Percentiles rank a stretch among this genome's conserved stretches.
Evolutionary conservation across 108 stramenopile genomes (phyloP).

Genomic region (Craspedostauros australis): DNA sequence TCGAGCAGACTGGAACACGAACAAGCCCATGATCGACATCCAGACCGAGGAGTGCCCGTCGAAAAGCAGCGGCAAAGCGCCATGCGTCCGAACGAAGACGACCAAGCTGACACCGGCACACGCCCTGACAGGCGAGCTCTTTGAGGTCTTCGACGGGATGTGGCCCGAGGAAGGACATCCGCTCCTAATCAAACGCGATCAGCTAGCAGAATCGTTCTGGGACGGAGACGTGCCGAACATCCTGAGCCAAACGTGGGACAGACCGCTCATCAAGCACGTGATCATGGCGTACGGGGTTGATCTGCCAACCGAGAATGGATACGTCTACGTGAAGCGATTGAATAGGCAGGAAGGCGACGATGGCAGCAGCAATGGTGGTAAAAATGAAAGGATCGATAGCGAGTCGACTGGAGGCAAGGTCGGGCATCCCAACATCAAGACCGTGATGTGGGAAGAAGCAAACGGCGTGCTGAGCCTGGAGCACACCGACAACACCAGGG

Average conservation of each 20-base stretch:
- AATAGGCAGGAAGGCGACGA: slow-evolving; percentile 39
- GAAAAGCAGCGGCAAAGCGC: slow-evolving; percentile 17
- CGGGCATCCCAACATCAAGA: slow-evolving; percentile 30
- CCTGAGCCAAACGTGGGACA: slow-evolving; percentile 66
- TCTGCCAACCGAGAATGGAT: slow-evolving; percentile 78
- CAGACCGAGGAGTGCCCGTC: slow-evolving; percentile 43
- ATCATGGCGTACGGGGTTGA: slow-evolving; percentile 83
- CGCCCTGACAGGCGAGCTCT: slow-evolving; percentile 53
- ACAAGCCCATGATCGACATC: slow-evolving; percentile 56
- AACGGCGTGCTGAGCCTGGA: slow-evolving; percentile 27
- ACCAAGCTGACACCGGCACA: slow-evolving; percentile 36
- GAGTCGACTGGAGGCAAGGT: slow-evolving; percentile 4
- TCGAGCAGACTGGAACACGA: slow-evolving; percentile 68
- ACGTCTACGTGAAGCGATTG: slow-evolving; percentile 38
- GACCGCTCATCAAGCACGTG: slow-evolving; percentile 81
- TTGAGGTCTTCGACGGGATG: slow-evolving; percentile 53
- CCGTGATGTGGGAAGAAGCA: slow-evolving; percentile 60
- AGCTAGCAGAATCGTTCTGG: slow-evolving; percentile 65
- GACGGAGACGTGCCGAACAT: slow-evolving; percentile 49
- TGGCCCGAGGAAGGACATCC: slow-evolving; percentile 70
- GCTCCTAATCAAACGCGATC: slow-evolving; percentile 58
- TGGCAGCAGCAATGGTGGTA: too few relatives aligned
- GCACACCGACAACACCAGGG: slow-evolving; percentile 3
- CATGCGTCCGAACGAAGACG: slow-evolving; percentile 8
- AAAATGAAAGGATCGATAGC: too few relatives aligned